Evolutionary conservation across 805 yeast genomes (phyloP).

Genomic region (Schwanniomyces yamadae): DNA sequence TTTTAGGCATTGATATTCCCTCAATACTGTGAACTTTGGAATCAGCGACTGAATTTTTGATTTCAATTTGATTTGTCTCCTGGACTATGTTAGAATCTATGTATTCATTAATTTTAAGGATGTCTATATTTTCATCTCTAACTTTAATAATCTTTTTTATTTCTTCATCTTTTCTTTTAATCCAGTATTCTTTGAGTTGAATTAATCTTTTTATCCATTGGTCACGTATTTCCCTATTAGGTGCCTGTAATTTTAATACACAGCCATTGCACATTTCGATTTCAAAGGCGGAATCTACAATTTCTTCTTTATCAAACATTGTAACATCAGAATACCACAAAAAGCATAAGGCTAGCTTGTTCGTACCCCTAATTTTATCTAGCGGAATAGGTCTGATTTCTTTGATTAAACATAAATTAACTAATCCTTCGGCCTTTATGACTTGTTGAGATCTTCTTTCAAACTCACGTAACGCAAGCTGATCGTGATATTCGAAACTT

Average conservation of each 20-base stretch:
- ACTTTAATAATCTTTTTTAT: conserved; percentile 31
- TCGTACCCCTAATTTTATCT: conserved; percentile 19
- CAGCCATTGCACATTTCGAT: conserved; percentile 49
- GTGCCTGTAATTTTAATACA: conserved; percentile 54
- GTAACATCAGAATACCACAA: conserved; percentile 31
- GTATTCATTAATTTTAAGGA: conserved; percentile 52
- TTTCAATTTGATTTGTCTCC: conserved; percentile 38
- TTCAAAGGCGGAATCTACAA: conserved; percentile 52
- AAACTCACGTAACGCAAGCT: conserved; percentile 59
- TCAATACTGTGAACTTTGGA: conserved; percentile 54
- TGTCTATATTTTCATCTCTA: conserved; percentile 45
- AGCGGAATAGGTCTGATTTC: conserved; percentile 34
- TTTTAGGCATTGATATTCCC: conserved; percentile 55
- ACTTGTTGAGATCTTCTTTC: conserved; percentile 60
- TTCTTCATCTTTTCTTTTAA: conserved; percentile 40
- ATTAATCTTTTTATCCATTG: conserved; percentile 64
- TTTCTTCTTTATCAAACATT: conserved; percentile 22
- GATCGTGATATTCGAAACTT: conserved; percentile 51
- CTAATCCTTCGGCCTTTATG: conserved; percentile 54
- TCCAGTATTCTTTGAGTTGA: conserved; percentile 60
- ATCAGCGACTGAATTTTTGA: conserved; percentile 57
- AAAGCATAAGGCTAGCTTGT: conserved; percentile 24
- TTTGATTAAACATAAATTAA: conserved; percentile 56
- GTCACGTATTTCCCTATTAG: conserved; percentile 45
- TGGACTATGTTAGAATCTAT: conserved; percentile 55